A percentile compares a stretch with the other conserved stretches of the same genome.
Conservation (phyloP, 805 yeast species). For the Ogataea corticis region DNA sequence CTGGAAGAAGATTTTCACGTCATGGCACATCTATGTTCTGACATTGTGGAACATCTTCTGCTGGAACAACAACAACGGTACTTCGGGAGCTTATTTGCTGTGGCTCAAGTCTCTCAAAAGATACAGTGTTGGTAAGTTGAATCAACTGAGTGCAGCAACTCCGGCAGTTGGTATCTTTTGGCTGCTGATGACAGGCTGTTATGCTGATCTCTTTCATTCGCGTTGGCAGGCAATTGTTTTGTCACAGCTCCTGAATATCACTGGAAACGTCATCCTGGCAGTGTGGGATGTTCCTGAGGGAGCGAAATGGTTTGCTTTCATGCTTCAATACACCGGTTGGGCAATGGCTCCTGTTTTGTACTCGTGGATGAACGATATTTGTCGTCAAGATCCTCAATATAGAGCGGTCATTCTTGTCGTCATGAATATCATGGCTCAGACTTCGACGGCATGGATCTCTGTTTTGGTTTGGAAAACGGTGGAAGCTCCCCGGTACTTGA, state of each 20-base stretch:
- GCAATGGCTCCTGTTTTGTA: slow-evolving; percentile 55
- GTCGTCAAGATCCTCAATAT: slow-evolving; percentile 42
- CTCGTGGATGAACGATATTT: slow-evolving; percentile 52
- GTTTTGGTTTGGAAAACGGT: slow-evolving; percentile 43
- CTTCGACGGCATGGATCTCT: slow-evolving; percentile 43
- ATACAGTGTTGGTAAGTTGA: slow-evolving; percentile 40
- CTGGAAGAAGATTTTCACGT: slow-evolving; percentile 43
- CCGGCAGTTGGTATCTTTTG: slow-evolving; percentile 25
- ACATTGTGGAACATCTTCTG: slow-evolving; percentile 23
- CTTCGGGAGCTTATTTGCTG: slow-evolving; percentile 29
- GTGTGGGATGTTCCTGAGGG: slow-evolving; percentile 50
- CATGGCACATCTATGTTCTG: slow-evolving; percentile 40
- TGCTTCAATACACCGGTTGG: slow-evolving; percentile 44
- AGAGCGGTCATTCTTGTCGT: slow-evolving; percentile 38
- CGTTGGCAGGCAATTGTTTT: slow-evolving; percentile 27
- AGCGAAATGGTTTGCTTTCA: slow-evolving; percentile 38
- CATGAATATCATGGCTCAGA: slow-evolving; percentile 44
- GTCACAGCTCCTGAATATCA: slow-evolving; percentile 43
- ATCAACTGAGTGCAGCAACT: slow-evolving; percentile 39
- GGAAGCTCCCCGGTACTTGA: slow-evolving; percentile 40
- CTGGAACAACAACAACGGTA: slow-evolving; percentile 34
- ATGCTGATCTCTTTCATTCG: slow-evolving; percentile 28
- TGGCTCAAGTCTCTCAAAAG: slow-evolving; percentile 29
- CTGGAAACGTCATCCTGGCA: slow-evolving; percentile 34
- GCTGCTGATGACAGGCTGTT: slow-evolving; percentile 18